Percentiles rank a stretch among this genome's conserved stretches.
Conservation (phyloP, 768 basidiomycete species). For the Leccinum imitatum region DNA sequence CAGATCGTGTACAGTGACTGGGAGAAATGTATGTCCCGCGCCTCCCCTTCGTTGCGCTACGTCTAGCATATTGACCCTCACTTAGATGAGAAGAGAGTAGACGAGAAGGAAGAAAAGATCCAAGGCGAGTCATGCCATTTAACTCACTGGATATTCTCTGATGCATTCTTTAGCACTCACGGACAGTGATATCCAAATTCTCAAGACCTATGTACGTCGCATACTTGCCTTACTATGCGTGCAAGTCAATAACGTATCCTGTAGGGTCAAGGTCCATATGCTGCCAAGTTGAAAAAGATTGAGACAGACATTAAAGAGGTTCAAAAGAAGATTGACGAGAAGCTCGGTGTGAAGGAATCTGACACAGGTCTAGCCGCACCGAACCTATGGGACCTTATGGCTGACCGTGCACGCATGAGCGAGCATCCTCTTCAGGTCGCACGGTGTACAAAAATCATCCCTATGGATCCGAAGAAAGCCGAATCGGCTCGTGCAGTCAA, state of each 20-base stretch:
- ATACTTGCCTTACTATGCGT: background rate
- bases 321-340: constrained; percentile 97
- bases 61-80: constrained; percentile 9
- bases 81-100: constrained; percentile 79
- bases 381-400: constrained; percentile 95
- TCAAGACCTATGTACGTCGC: constrained; percentile 88
- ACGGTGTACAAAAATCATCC: constrained; percentile 97
- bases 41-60: background rate
- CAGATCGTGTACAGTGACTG: constrained; percentile 68
- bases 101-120: constrained; percentile 92
- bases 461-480: constrained; percentile 70
- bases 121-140: constrained; percentile 53
- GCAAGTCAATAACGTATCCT: constrained; percentile 1
- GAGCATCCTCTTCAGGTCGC: constrained; percentile 97
- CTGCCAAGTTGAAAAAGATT: constrained; percentile 79
- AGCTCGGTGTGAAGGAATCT: constrained; percentile 97
- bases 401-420: constrained; percentile 87
- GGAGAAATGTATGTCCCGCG: constrained; percentile 83
- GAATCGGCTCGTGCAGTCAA: constrained; percentile 79
- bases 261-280: constrained; percentile 98
- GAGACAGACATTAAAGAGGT: constrained; percentile 94
- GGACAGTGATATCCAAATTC: constrained; percentile 97
- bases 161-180: constrained; percentile 67
- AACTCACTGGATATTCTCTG: constrained; percentile 1
- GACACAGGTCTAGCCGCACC: constrained; percentile 97